These are phyloP conservation scores for Rhizoclosmatium sp. DNA, from an alignment of 192 early-diverging fungal genomes.

Conservation along the genomic window DNA sequence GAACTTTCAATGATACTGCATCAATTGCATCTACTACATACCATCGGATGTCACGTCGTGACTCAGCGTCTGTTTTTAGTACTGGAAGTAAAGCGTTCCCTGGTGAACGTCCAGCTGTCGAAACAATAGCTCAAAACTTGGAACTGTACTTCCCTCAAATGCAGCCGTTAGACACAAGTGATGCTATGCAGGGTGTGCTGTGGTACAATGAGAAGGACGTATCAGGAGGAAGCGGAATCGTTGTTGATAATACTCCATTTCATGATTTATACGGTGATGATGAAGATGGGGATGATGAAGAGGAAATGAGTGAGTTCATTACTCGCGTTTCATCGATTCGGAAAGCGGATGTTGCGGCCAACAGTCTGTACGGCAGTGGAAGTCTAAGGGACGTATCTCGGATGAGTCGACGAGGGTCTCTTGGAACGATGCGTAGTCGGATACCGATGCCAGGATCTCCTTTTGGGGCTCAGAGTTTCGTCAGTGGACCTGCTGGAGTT, in stretches of 20 bases:
- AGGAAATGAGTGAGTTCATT: background rate
- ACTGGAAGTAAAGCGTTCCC: constrained; percentile 72
- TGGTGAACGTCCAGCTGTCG: constrained; percentile 92
- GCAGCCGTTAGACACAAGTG: constrained; percentile 29
- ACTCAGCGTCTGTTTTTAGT: constrained; percentile 8
- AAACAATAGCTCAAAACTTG: constrained; percentile 90
- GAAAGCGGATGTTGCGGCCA: constrained; percentile 26
- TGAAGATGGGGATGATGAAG: constrained; percentile 21
- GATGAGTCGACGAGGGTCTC: background rate
- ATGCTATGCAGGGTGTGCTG: constrained; percentile 29
- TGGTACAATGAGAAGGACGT: constrained; percentile 32
- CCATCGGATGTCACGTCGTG: background rate
- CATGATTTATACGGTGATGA: background rate
- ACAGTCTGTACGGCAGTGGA: background rate
- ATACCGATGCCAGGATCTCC: background rate
- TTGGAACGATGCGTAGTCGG: background rate
- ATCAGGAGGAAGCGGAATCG: background rate
- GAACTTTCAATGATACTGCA: background rate
- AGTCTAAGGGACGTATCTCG: background rate
- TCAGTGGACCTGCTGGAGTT: background rate
- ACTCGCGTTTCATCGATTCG: constrained; percentile 21
- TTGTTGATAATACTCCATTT: background rate
- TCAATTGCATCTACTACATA: background rate
- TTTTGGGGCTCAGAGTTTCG: too few species aligned
- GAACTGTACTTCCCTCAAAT: constrained; percentile 79